Conservation (phyloP, 106 monocot genomes). For the Hemerocallis citrina region DNA sequence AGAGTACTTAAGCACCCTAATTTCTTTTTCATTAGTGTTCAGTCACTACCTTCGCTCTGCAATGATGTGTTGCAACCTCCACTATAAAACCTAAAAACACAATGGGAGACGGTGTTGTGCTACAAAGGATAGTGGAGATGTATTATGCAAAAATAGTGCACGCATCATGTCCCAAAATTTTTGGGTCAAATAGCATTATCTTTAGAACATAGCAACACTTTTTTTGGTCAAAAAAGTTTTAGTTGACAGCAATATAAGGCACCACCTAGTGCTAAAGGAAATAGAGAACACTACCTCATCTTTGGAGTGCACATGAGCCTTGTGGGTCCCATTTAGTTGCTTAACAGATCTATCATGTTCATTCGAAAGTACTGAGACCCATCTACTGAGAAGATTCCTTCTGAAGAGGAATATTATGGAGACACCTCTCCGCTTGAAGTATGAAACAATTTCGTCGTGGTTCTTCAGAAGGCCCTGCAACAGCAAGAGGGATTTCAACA, state of each 20-base stretch:
- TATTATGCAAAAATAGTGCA: too few relatives aligned
- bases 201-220: too few relatives aligned
- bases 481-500: too few relatives aligned
- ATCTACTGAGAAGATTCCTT: slow-evolving; percentile 27
- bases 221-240: too few relatives aligned
- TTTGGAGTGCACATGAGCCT: slow-evolving; percentile 60
- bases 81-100: too few relatives aligned
- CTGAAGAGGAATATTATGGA: slow-evolving; percentile 38
- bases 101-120: too few relatives aligned
- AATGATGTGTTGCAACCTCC: too few relatives aligned
- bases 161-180: too few relatives aligned
- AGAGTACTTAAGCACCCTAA: neutral
- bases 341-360: slow-evolving; percentile 30
- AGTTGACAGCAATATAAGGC: too few relatives aligned
- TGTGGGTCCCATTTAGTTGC: slow-evolving; percentile 57
- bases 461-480: slow-evolving; percentile 41
- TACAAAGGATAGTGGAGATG: neutral
- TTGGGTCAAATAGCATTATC: too few relatives aligned
- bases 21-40: neutral
- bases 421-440: slow-evolving; percentile 47
- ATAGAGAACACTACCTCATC: slow-evolving; percentile 22
- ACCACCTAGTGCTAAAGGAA: too few relatives aligned
- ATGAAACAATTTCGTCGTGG: slow-evolving; percentile 37
- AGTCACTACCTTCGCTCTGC: too few relatives aligned
- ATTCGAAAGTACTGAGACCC: slow-evolving; percentile 52